A percentile compares a stretch with the other conserved stretches of the same genome.
These are phyloP conservation scores for Acacia confusa DNA, from an alignment of 306 rosid genomes.

Conservation along the genomic window DNA sequence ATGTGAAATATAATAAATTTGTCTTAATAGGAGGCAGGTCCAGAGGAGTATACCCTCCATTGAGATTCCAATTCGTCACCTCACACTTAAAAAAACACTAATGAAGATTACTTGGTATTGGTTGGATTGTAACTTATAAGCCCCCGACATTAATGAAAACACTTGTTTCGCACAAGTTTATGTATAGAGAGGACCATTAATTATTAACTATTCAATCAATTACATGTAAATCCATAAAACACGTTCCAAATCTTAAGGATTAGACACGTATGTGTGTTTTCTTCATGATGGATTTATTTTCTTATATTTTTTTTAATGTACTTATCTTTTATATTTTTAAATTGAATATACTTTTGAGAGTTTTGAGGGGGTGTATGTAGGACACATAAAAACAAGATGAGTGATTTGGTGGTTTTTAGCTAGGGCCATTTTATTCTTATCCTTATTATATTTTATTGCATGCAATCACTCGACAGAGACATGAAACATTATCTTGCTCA, in stretches of 20 bases:
- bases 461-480: background rate
- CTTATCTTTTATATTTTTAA: background rate
- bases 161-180: background rate
- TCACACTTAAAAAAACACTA: too few species aligned
- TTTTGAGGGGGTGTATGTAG: background rate
- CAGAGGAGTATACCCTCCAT: too few species aligned
- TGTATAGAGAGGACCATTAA: background rate
- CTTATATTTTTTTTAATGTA: background rate
- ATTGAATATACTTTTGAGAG: background rate
- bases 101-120: too few species aligned
- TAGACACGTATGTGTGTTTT: background rate
- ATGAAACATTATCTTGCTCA: background rate
- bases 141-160: background rate
- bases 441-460: background rate
- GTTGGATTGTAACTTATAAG: too few species aligned
- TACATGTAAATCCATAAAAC: background rate
- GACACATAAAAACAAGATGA: background rate
- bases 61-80: too few species aligned
- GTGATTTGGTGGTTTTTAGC: background rate
- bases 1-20: too few species aligned
- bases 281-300: too few species aligned
- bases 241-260: background rate
- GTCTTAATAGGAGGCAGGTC: too few species aligned
- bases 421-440: constrained; percentile 29
- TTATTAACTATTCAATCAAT: background rate